Evolutionary conservation across 768 basidiomycete species (phyloP).

Genomic region (Boletus tylopilopsis): DNA sequence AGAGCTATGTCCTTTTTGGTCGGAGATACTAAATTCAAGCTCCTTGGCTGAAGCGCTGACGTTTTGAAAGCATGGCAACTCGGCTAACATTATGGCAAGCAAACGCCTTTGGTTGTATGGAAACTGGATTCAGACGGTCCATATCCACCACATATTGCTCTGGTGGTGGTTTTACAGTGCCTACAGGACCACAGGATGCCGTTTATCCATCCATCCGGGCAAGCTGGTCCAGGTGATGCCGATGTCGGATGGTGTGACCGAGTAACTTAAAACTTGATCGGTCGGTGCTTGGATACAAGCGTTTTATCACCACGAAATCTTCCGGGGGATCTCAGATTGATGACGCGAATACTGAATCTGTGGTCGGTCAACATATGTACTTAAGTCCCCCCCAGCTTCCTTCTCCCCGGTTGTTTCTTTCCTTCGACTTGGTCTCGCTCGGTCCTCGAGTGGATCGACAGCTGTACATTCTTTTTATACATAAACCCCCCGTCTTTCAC

Average conservation of each 20-base stretch:
- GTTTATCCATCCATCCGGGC: too few species aligned
- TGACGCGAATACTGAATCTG: slow-evolving; percentile 11
- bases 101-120: too few species aligned
- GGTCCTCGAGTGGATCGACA: neutral
- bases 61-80: neutral
- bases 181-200: neutral
- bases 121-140: too few species aligned
- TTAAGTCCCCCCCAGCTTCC: slow-evolving; percentile 4
- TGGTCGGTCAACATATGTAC: slow-evolving; percentile 8
- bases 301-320: slow-evolving; percentile 19
- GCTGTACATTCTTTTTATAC: slow-evolving; percentile 24
- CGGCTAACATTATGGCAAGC: neutral
- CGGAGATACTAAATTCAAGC: neutral
- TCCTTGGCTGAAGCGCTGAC: neutral
- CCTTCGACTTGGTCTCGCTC: slow-evolving; percentile 7
- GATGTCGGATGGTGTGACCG: neutral
- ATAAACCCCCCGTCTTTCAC: slow-evolving; percentile 11
- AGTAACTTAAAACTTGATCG: slow-evolving; percentile 2
- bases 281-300: slow-evolving; percentile 12
- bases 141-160: too few species aligned
- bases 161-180: too few species aligned
- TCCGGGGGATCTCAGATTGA: slow-evolving; percentile 17
- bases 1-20: neutral
- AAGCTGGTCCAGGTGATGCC: neutral
- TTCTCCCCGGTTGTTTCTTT: neutral